These are phyloP conservation scores for Penicillium verrucosum DNA, from an alignment of 2,329 filamentous ascomycete species.

Conservation along the genomic window DNA sequence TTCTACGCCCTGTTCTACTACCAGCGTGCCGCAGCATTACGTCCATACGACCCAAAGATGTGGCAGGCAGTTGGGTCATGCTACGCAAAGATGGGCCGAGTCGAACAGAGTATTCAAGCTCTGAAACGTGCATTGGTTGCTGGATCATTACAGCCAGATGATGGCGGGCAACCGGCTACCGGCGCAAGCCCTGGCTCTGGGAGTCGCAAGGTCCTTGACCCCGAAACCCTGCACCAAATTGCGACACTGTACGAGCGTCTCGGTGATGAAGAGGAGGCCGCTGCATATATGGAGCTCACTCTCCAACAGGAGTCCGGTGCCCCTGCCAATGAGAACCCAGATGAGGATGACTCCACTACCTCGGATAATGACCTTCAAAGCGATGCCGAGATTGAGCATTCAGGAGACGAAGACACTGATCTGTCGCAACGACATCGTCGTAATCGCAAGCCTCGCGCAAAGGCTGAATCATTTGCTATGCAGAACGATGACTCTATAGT, in stretches of 20 bases:
- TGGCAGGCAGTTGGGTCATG: conserved; percentile 96
- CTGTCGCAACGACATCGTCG: conserved; percentile 61
- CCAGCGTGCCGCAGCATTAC: conserved; percentile 85
- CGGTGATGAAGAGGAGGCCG: conserved; percentile 73
- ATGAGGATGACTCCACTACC: conserved; percentile 34
- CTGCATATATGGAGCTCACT: conserved; percentile 93
- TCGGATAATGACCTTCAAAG: conserved; percentile 35
- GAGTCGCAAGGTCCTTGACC: conserved; percentile 66
- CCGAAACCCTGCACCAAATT: conserved; percentile 86
- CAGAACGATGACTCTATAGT: conserved; percentile 37
- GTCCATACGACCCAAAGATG: conserved; percentile 98
- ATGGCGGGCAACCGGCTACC: conserved; percentile 17
- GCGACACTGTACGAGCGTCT: conserved; percentile 83
- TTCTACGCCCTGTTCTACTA: conserved; percentile 97
- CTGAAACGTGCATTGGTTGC: conserved; percentile 88
- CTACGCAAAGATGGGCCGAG: conserved; percentile 80
- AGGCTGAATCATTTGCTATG: conserved; percentile 28
- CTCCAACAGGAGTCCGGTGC: conserved; percentile 85
- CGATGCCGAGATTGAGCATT: conserved; percentile 34
- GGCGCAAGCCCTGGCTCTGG: conserved; percentile 20
- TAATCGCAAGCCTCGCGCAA: conserved; percentile 44
- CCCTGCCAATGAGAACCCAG: conserved; percentile 22
- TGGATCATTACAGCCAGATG: conserved; percentile 70
- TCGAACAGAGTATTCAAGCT: conserved; percentile 89
- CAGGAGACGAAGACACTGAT: conserved; percentile 29